A percentile compares a stretch with the other conserved stretches of the same genome.
These are phyloP conservation scores for Pythium coloratum DNA, from an alignment of 352 stramenopile genomes.

Conservation along the genomic window DNA sequence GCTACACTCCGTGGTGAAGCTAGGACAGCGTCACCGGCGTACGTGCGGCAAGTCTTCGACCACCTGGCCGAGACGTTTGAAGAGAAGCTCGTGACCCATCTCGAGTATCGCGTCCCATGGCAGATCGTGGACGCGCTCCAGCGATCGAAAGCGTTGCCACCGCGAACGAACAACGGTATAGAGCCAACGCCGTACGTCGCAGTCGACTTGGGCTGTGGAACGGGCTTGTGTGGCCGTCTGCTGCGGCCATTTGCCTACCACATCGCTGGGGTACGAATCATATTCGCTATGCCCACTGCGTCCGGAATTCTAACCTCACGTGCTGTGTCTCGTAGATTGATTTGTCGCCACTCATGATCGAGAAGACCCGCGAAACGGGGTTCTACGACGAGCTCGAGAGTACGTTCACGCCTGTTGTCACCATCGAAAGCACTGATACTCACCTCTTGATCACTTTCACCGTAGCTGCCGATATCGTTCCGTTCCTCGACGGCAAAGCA, in stretches of 20 bases:
- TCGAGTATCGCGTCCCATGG: constrained; percentile 82
- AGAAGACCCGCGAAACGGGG: constrained; percentile 60
- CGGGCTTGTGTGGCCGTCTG: constrained; percentile 69
- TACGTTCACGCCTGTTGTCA: constrained; percentile 26
- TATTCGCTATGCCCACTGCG: background rate
- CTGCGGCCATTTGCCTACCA: constrained; percentile 55
- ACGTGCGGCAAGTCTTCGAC: constrained; percentile 80
- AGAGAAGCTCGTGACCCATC: constrained; percentile 74
- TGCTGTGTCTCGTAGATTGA: constrained; percentile 49
- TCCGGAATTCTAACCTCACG: background rate
- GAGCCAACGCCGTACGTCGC: constrained; percentile 33
- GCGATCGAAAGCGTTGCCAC: constrained; percentile 34
- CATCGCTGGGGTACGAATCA: constrained; percentile 47
- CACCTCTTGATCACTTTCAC: background rate
- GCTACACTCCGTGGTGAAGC: constrained; percentile 56
- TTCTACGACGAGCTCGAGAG: constrained; percentile 76
- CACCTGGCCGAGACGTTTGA: constrained; percentile 79
- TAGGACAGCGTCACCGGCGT: constrained; percentile 52
- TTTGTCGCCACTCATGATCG: constrained; percentile 79
- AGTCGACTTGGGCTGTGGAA: constrained; percentile 75
- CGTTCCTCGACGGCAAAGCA: constrained; percentile 43
- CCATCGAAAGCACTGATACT: background rate
- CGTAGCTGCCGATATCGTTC: constrained; percentile 53
- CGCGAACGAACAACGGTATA: background rate
- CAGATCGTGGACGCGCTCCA: constrained; percentile 69